phyloP scores from a whole-genome alignment of 1,139 yeast genomes.

The Eremothecium sinecaudum region DNA sequence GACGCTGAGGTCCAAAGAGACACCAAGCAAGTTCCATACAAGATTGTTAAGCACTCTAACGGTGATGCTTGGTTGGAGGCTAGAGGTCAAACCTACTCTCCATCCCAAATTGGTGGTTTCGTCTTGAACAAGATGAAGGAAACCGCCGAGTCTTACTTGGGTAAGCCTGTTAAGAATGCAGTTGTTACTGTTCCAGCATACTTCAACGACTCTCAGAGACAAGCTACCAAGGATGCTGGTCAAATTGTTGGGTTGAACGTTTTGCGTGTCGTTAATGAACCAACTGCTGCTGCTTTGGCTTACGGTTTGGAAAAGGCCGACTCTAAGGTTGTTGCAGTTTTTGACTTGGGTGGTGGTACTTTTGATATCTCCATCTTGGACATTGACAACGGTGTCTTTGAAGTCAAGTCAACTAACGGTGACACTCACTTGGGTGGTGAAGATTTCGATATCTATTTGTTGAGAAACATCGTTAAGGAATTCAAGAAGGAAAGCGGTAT shows the following conservation, averaged over 20 bases:
- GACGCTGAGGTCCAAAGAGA: constrained; percentile 96
- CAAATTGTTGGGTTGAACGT: constrained; percentile 94
- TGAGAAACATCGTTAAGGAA: constrained; percentile 80
- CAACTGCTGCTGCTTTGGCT: constrained; percentile 98
- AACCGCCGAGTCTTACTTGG: constrained; percentile 87
- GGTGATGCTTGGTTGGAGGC: constrained; percentile 99
- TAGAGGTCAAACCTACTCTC: constrained; percentile 85
- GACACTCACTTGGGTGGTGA: constrained; percentile 99
- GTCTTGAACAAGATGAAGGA: constrained; percentile 88
- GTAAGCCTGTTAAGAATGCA: constrained; percentile 78
- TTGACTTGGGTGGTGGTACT: constrained; percentile 99
- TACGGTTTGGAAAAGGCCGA: constrained; percentile 88
- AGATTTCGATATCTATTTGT: constrained; percentile 80
- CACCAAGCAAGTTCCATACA: constrained; percentile 92
- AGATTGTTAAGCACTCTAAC: constrained; percentile 88
- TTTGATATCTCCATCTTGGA: constrained; percentile 92
- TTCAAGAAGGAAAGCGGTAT: constrained; percentile 91
- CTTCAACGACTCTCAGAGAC: constrained; percentile 97
- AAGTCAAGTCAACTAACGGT: constrained; percentile 97
- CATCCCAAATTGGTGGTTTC: constrained; percentile 97
- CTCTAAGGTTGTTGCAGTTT: constrained; percentile 85
- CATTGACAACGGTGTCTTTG: constrained; percentile 94
- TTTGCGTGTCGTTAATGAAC: constrained; percentile 95
- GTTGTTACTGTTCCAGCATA: constrained; percentile 98
- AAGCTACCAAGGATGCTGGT: constrained; percentile 98